Evolutionary conservation across 805 yeast species (phyloP).

Genomic region (Saturnispora quitensis): DNA sequence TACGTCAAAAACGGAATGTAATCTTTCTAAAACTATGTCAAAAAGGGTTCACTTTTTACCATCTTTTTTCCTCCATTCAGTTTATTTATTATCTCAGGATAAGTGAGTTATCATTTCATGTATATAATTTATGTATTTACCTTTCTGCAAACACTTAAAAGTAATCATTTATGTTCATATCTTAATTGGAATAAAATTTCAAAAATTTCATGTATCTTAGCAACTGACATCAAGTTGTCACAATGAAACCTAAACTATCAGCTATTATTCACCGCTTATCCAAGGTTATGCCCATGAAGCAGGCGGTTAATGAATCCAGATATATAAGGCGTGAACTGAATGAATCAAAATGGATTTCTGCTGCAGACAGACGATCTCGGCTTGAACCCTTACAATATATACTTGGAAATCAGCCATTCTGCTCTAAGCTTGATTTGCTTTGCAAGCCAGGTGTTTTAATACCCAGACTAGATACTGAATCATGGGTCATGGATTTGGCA

Average conservation of each 20-base stretch:
- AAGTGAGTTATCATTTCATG: neutral
- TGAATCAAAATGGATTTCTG: conserved; percentile 34
- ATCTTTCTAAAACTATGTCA: neutral
- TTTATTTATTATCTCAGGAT: neutral
- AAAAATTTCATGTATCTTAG: neutral
- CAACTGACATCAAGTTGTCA: neutral
- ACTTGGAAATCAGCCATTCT: conserved; percentile 83
- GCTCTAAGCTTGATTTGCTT: conserved; percentile 41
- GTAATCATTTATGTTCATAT: neutral
- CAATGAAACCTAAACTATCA: neutral
- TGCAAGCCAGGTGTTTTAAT: conserved; percentile 66
- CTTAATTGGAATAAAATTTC: neutral
- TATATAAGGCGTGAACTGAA: conserved; percentile 63
- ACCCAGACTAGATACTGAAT: conserved; percentile 95
- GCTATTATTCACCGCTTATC: conserved; percentile 5
- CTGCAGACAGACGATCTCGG: conserved; percentile 43
- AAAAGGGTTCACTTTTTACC: neutral
- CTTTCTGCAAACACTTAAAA: neutral
- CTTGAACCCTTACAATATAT: conserved; percentile 77
- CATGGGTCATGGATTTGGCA: conserved; percentile 55
- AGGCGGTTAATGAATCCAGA: conserved; percentile 46
- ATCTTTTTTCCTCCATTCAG: neutral
- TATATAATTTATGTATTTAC: neutral
- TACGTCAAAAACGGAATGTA: conserved; percentile 61
- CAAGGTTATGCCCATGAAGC: conserved; percentile 16